phyloP scores from a whole-genome alignment of 768 basidiomycete genomes.

The Tephrocybe sp. region DNA sequence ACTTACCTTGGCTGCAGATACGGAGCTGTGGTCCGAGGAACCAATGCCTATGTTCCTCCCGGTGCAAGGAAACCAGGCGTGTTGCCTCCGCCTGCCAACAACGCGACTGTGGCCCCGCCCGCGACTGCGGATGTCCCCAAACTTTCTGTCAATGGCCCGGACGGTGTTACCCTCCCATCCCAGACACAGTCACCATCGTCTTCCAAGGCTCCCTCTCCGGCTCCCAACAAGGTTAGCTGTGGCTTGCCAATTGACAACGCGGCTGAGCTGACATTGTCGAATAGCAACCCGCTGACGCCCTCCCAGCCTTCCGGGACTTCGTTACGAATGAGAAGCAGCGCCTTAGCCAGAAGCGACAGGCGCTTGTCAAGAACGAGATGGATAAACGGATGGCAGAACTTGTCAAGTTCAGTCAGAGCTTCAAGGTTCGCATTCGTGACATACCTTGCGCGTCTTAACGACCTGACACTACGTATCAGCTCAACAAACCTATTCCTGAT shows the following conservation, averaged over 20 bases:
- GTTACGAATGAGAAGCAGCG: constrained; percentile 91
- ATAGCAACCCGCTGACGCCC: constrained; percentile 71
- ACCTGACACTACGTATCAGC: constrained; percentile 39
- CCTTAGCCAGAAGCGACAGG: constrained; percentile 87
- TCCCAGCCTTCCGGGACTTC: constrained; percentile 89
- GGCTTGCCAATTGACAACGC: neutral
- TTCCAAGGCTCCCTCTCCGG: constrained; percentile 65
- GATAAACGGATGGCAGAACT: constrained; percentile 93
- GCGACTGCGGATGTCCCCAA: constrained; percentile 56
- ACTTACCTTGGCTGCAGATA: constrained; percentile 54
- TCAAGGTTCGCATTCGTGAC: constrained; percentile 66
- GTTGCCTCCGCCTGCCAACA: constrained; percentile 25
- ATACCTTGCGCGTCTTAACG: neutral
- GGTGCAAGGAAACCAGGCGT: constrained; percentile 65
- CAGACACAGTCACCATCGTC: constrained; percentile 46
- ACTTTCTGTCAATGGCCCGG: constrained; percentile 77
- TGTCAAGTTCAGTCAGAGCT: constrained; percentile 88
- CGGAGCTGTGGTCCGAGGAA: constrained; percentile 85
- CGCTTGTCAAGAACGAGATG: constrained; percentile 88
- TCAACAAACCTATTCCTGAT: constrained; percentile 93
- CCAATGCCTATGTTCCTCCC: constrained; percentile 93
- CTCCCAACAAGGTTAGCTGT: constrained; percentile 55
- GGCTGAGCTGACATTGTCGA: neutral
- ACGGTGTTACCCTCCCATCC: constrained; percentile 51
- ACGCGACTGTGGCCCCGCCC: constrained; percentile 25